Evolutionary conservation across 176 grass and related monocot genomes (phyloP).

Genomic region (Carex cristatella): DNA sequence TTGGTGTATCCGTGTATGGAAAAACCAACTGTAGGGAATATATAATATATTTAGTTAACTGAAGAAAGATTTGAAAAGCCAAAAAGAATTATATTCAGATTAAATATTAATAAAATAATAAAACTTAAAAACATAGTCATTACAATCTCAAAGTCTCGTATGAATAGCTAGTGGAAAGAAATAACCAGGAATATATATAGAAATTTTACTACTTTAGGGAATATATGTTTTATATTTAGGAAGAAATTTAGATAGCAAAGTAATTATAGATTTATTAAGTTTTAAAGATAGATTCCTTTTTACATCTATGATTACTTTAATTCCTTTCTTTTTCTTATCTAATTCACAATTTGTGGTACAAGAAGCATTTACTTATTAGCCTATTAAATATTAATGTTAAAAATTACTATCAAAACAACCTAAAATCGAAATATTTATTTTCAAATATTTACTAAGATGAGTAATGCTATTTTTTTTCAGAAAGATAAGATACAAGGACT

Average conservation of each 20-base stretch:
- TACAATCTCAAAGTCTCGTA: neutral
- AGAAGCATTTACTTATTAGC: too few species aligned
- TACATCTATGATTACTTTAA: neutral
- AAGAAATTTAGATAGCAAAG: neutral
- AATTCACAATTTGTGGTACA: neutral
- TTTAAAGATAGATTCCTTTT: neutral
- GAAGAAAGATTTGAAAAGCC: neutral
- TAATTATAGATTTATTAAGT: neutral
- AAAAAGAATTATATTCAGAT: neutral
- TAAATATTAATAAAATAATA: neutral
- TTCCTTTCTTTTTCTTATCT: neutral
- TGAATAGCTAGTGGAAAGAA: neutral
- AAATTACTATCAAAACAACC: neutral
- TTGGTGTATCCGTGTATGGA: constrained; percentile 1
- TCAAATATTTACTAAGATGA: neutral
- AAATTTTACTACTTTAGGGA: neutral
- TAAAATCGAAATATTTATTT: neutral
- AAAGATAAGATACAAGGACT: neutral
- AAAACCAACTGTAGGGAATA: neutral
- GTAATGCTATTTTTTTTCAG: too few species aligned
- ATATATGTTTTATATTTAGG: neutral
- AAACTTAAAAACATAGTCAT: neutral
- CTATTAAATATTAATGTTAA: too few species aligned
- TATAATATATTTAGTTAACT: neutral
- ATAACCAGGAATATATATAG: neutral